Evolutionary conservation across 805 yeast species (phyloP), one percentile per base, ranked within the genome.

Genomic region (Peterozyma xylosa): DNA sequence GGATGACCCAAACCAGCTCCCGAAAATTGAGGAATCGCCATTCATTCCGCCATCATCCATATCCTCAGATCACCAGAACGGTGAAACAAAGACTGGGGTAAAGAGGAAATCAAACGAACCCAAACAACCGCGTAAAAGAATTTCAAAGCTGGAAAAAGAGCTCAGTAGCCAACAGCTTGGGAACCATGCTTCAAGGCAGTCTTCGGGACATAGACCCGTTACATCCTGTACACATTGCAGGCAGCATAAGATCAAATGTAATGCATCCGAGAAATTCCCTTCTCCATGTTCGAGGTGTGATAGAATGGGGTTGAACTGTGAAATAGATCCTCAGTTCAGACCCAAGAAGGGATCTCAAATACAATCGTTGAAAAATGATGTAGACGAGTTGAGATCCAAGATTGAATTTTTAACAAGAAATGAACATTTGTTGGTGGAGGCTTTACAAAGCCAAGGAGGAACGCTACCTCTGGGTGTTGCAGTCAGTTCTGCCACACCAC

Each of bases 191-290:
- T 11, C 34, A 32, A 44, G 40, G 15, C 62, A 51, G n/a, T 57
- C 54, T 14, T 71, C 77, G 0, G 81, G 82, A 2, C 91, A 86
- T 55, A 66, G 96, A 45, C 96, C 96, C 0, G 95, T 89, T 1
- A 87, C 96, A 0, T 84, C 96, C 3, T 90, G 97, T 58, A 86
- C 96, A 0, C 93, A 88, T 59, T 90, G 97, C 58, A 77, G 97
- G 42, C 96, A 90, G 58, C 96, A 89, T 60, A 90, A 90, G 62
- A 88, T 90, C 60, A 85, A 84, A 58, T 90, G 97, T 63, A 87
- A 90, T 58, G 97, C 97, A 1, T 76, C 87, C 2, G 90, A 84
- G 17, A 78, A 82, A 49, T 84, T 75, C 51, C 96, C 96, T 0
- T 67, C 70, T 6, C 85, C 96, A 0, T 90, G 97, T 60, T 74